Evolutionary conservation across 306 rosid species (phyloP).

Genomic region (Betula pendula): DNA sequence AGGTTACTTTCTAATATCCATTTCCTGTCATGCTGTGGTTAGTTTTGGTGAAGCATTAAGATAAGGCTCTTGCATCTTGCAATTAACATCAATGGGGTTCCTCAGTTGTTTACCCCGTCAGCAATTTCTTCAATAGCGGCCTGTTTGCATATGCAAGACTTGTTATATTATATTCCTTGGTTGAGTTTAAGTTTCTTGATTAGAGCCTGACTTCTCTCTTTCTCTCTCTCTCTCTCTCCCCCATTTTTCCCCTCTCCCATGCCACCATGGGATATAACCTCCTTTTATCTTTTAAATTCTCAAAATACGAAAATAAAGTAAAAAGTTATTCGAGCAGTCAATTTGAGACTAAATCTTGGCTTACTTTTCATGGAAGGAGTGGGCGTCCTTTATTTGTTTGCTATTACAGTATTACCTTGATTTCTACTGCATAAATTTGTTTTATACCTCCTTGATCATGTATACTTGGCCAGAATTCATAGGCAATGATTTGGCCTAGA

Average conservation of each 20-base stretch:
- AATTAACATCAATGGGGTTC: too few relatives aligned
- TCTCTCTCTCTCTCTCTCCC: too few relatives aligned
- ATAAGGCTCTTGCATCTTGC: too few relatives aligned
- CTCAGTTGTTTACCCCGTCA: not conserved
- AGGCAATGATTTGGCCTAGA: too few relatives aligned
- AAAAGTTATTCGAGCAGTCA: too few relatives aligned
- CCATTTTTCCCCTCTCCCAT: too few relatives aligned
- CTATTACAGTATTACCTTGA: not conserved
- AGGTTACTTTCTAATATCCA: not conserved
- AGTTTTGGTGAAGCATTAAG: too few relatives aligned
- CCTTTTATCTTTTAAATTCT: not conserved
- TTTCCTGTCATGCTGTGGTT: too few relatives aligned
- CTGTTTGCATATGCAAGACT: not conserved
- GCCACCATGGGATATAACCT: not conserved
- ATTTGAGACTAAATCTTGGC: too few relatives aligned
- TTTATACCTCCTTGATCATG: not conserved
- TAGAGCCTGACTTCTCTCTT: not conserved
- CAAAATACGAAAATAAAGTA: not conserved
- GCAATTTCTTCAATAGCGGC: conserved; percentile 14
- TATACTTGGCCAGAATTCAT: too few relatives aligned
- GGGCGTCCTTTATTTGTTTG: not conserved
- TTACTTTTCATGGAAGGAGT: too few relatives aligned
- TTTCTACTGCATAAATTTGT: not conserved
- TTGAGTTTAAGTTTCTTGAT: not conserved
- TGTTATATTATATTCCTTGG: not conserved